Conservation (phyloP, 163 green algal genomes). For the Volvox carteri region DNA sequence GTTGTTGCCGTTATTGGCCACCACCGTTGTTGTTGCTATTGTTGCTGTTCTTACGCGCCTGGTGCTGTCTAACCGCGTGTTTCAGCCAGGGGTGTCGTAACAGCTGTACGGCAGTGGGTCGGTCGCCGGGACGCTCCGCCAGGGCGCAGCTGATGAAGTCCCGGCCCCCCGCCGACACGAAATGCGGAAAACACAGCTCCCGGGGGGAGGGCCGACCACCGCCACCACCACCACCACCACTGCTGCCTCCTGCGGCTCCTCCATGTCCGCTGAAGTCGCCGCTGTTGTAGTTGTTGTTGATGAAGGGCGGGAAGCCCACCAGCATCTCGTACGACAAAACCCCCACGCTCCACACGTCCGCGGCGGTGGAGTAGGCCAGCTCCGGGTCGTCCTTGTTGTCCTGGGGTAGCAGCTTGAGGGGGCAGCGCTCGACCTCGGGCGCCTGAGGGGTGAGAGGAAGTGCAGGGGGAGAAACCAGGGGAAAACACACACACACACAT, state of each 20-base stretch:
- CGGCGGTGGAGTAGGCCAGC: conserved; percentile 49
- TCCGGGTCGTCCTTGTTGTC: conserved; percentile 76
- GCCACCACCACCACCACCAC: neutral
- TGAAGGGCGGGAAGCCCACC: conserved; percentile 53
- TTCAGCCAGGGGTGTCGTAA: conserved; percentile 43
- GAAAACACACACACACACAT: too few species aligned
- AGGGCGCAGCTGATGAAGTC: conserved; percentile 46
- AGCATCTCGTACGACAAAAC: conserved; percentile 50
- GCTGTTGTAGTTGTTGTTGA: neutral
- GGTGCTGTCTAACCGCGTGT: conserved; percentile 4
- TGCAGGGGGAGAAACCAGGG: too few species aligned
- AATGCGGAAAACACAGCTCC: conserved; percentile 27
- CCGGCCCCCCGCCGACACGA: conserved; percentile 38
- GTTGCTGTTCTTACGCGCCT: neutral
- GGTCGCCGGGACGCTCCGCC: conserved; percentile 7
- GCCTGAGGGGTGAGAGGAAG: conserved; percentile 51
- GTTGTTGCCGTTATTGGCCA: neutral
- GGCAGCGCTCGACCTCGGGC: conserved; percentile 78
- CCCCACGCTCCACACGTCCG: conserved; percentile 45
- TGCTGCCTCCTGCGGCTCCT: too few species aligned
- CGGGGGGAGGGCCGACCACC: neutral
- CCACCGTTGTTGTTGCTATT: conserved; percentile 21
- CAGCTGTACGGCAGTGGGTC: conserved; percentile 34
- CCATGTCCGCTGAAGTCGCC: too few species aligned
- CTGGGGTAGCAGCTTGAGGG: conserved; percentile 77